These are phyloP conservation scores for Fusarium oligoseptatum DNA, from an alignment of 2,329 filamentous ascomycete species.

Conservation along the genomic window DNA sequence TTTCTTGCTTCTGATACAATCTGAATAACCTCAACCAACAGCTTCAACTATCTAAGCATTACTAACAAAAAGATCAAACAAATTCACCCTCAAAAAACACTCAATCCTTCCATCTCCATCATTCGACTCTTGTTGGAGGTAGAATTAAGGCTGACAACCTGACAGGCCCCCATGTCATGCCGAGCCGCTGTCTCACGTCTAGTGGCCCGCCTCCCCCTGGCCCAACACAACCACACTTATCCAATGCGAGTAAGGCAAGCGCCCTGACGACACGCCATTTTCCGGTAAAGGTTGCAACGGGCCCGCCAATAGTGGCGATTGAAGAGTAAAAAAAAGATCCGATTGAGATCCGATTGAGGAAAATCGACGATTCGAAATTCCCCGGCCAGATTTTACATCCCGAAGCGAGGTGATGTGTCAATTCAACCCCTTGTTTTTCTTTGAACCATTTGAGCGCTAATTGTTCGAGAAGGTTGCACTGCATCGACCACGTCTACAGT, in stretches of 20 bases:
- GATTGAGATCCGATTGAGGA: constrained; percentile 7
- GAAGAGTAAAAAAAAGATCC: background rate
- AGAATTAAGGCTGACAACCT: constrained; percentile 10
- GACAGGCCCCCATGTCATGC: constrained; percentile 20
- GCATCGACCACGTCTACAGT: background rate
- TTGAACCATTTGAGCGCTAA: background rate
- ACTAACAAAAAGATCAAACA: background rate
- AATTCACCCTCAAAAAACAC: background rate
- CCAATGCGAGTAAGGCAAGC: constrained; percentile 18
- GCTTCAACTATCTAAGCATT: background rate
- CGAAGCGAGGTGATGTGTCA: background rate
- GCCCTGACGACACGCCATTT: background rate
- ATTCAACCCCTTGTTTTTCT: background rate
- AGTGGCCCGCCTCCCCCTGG: constrained; percentile 10
- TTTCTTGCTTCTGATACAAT: background rate
- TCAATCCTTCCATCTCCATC: background rate
- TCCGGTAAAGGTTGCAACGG: constrained; percentile 16
- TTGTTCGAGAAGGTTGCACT: constrained; percentile 12
- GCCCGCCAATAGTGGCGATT: constrained; percentile 12
- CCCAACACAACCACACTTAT: constrained; percentile 11
- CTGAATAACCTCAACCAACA: background rate
- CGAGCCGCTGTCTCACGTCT: constrained; percentile 23
- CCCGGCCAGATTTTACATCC: constrained; percentile 3
- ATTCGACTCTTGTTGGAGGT: background rate
- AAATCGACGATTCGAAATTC: constrained; percentile 16